A percentile compares a stretch with the other conserved stretches of the same genome.
phyloP scores from a whole-genome alignment of 2,329 filamentous ascomycete genomes.

The Xylariales sp. region DNA sequence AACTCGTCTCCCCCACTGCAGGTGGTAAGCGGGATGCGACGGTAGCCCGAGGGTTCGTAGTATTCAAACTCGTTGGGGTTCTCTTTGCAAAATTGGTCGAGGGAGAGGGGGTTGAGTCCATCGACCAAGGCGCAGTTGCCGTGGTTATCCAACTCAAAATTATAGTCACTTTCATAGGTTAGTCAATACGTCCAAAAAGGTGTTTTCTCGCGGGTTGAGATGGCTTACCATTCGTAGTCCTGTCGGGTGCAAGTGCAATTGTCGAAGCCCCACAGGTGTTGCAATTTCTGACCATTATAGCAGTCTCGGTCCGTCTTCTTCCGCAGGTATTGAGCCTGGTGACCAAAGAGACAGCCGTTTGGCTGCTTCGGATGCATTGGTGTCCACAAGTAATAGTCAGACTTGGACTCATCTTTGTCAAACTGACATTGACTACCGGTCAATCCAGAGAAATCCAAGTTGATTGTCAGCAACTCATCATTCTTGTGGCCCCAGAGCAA shows the following conservation, averaged over 20 bases:
- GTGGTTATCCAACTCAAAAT: slow-evolving; percentile 76
- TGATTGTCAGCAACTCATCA: slow-evolving; percentile 65
- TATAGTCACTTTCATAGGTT: slow-evolving; percentile 68
- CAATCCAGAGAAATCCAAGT: slow-evolving; percentile 84
- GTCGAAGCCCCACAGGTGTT: slow-evolving; percentile 65
- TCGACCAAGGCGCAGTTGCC: slow-evolving; percentile 73
- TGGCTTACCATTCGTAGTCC: slow-evolving; percentile 91
- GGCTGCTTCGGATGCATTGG: slow-evolving; percentile 77
- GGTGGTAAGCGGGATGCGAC: slow-evolving; percentile 83
- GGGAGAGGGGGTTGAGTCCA: slow-evolving; percentile 60
- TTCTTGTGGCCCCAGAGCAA: slow-evolving; percentile 74
- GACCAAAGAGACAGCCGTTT: slow-evolving; percentile 86
- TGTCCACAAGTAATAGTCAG: slow-evolving; percentile 83
- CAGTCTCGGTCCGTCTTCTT: slow-evolving; percentile 78
- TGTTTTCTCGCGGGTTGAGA: not conserved
- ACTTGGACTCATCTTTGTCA: slow-evolving; percentile 52
- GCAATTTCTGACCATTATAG: slow-evolving; percentile 73
- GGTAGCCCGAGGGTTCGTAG: slow-evolving; percentile 82
- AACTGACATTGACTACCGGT: slow-evolving; percentile 68
- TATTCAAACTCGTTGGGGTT: slow-evolving; percentile 72
- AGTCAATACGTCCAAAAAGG: slow-evolving; percentile 18
- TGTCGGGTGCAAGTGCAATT: slow-evolving; percentile 81
- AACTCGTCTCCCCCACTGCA: slow-evolving; percentile 72
- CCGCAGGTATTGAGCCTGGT: slow-evolving; percentile 82
- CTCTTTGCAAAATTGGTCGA: slow-evolving; percentile 45